Conservation (phyloP, 1,139 yeast genomes). For the Taphrina wiesneri region DNA sequence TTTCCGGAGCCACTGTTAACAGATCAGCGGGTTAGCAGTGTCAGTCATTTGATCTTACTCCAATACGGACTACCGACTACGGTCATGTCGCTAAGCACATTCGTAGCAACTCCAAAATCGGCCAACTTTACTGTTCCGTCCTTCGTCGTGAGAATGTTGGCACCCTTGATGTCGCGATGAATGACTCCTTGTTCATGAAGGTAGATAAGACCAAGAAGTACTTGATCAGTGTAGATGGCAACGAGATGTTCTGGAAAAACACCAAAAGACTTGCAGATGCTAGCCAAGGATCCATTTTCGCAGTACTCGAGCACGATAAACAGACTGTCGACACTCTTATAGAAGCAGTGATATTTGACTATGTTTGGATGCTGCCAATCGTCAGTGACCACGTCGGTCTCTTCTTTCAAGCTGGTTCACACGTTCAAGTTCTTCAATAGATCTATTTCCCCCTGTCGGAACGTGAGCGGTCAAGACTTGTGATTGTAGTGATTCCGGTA, state of each 20-base stretch:
- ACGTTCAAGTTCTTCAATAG: slow-evolving; percentile 70
- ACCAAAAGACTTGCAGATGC: slow-evolving; percentile 60
- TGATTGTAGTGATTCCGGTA: background rate
- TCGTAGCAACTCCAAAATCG: slow-evolving; percentile 76
- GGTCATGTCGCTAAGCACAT: slow-evolving; percentile 40
- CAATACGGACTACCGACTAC: slow-evolving; percentile 74
- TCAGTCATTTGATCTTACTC: slow-evolving; percentile 46
- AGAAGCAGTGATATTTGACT: slow-evolving; percentile 86
- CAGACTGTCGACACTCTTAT: slow-evolving; percentile 64
- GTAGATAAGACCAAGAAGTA: slow-evolving; percentile 68
- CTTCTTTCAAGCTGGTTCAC: slow-evolving; percentile 46
- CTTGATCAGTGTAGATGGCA: slow-evolving; percentile 64
- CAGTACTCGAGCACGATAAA: slow-evolving; percentile 81
- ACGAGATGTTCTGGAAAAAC: slow-evolving; percentile 61
- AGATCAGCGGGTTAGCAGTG: background rate
- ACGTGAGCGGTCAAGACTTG: background rate
- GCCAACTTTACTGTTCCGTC: slow-evolving; percentile 67
- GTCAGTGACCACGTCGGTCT: slow-evolving; percentile 52
- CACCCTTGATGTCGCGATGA: slow-evolving; percentile 78
- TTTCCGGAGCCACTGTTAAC: slow-evolving; percentile 71
- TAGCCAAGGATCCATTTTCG: slow-evolving; percentile 80
- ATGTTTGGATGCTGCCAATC: slow-evolving; percentile 71
- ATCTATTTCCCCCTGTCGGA: slow-evolving; percentile 52
- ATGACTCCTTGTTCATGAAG: slow-evolving; percentile 72
- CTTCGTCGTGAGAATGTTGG: slow-evolving; percentile 65